A percentile compares a stretch with the other conserved stretches of the same genome.
phyloP scores from a whole-genome alignment of 2,329 filamentous ascomycete genomes.

The Cladosporium oxysporum region DNA sequence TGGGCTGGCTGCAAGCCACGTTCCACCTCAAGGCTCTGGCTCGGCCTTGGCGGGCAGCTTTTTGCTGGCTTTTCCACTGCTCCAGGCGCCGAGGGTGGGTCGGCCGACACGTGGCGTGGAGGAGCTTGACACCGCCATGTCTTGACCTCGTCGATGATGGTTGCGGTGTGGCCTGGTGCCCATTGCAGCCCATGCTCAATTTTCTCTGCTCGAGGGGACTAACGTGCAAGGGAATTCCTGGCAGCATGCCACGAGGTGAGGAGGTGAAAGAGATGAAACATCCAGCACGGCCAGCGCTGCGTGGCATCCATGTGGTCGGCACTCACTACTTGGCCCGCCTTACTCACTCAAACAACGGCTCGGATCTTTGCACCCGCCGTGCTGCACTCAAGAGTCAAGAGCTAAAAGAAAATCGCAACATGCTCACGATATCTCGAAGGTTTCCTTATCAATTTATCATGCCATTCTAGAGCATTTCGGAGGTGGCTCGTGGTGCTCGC shows the following conservation, averaged over 20 bases:
- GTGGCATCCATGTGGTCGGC: conserved; percentile 12
- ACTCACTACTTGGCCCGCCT: not conserved
- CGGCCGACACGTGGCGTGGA: conserved; percentile 4
- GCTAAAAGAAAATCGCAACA: not conserved
- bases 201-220: not conserved
- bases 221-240: not conserved
- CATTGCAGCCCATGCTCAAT: not conserved
- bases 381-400: not conserved
- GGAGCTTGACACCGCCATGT: conserved; percentile 12
- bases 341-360: not conserved
- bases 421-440: not conserved
- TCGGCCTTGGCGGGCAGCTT: not conserved
- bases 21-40: not conserved
- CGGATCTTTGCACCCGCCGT: not conserved
- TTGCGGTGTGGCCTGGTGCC: conserved; percentile 2
- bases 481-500: not conserved
- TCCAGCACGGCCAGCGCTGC: conserved; percentile 1
- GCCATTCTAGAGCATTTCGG: not conserved
- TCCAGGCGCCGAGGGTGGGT: conserved; percentile 5
- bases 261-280: not conserved
- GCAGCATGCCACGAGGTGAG: conserved; percentile 1
- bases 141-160: not conserved
- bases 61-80: conserved; percentile 5
- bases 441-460: not conserved
- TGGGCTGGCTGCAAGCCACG: conserved; percentile 9